A percentile compares a stretch with the other conserved stretches of the same genome.
phyloP scores from a whole-genome alignment of 257 asterid species.

The Voacanga thouarsii region DNA sequence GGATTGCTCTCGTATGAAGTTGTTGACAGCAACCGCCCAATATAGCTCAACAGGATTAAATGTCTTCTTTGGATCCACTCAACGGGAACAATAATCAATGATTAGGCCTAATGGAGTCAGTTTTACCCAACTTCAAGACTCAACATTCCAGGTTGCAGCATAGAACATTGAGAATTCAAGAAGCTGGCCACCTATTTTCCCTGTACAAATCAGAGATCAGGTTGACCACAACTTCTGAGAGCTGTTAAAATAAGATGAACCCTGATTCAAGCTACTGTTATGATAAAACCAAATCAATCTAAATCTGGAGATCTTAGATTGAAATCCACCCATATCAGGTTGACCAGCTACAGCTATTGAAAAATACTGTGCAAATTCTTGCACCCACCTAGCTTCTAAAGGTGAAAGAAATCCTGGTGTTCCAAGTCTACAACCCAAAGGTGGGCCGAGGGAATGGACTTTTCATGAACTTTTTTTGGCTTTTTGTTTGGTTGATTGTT shows the following conservation, averaged over 20 bases:
- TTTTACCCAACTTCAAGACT: conserved; percentile 17
- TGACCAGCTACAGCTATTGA: conserved; percentile 68
- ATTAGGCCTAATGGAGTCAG: not conserved
- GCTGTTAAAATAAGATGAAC: not conserved
- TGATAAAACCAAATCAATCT: not conserved
- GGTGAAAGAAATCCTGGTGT: conserved; percentile 32
- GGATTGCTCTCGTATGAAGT: conserved; percentile 1
- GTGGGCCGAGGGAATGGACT: too few relatives aligned
- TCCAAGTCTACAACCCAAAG: conserved; percentile 33
- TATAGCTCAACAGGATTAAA: not conserved
- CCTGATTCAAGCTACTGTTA: not conserved
- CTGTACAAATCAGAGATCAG: conserved; percentile 2
- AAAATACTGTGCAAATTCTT: conserved; percentile 41
- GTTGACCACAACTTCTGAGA: not conserved
- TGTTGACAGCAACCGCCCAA: not conserved
- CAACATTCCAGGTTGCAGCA: not conserved
- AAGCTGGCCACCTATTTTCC: conserved; percentile 5
- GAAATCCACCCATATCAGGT: conserved; percentile 32
- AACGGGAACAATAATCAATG: not conserved
- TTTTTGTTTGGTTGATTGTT: too few relatives aligned
- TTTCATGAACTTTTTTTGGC: too few relatives aligned
- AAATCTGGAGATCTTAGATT: not conserved
- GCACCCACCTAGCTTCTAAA: conserved; percentile 47
- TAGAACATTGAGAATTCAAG: not conserved
- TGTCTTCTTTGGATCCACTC: not conserved